Percentiles rank a stretch among this genome's conserved stretches.
phyloP scores from a whole-genome alignment of 2,329 filamentous ascomycete species.

The Ascochyta lentis region DNA sequence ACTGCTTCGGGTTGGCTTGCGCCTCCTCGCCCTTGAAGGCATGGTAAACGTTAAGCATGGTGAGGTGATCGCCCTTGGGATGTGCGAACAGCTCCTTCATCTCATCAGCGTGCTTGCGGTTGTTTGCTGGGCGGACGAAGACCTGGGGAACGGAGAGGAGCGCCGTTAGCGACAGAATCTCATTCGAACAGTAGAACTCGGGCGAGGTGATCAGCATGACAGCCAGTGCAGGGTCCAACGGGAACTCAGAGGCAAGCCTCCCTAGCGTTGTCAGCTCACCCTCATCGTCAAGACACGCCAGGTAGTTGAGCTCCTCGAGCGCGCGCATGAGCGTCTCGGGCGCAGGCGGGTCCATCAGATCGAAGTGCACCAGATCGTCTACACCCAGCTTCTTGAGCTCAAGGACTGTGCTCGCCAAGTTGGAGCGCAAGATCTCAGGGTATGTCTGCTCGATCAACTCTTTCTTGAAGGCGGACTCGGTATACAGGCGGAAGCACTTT shows the following conservation, averaged over 20 bases:
- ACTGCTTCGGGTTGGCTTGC: constrained; percentile 78
- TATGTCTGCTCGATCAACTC: constrained; percentile 98
- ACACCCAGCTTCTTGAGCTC: constrained; percentile 98
- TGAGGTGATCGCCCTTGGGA: constrained; percentile 91
- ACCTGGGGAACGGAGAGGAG: constrained; percentile 94
- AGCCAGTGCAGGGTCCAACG: constrained; percentile 88
- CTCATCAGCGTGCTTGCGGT: constrained; percentile 90
- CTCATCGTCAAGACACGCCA: constrained; percentile 95
- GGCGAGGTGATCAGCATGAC: constrained; percentile 98
- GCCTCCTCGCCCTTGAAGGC: constrained; percentile 83
- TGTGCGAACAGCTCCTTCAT: constrained; percentile 97
- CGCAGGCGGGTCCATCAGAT: constrained; percentile 97
- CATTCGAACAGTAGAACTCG: constrained; percentile 98
- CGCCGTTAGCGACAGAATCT: constrained; percentile 93
- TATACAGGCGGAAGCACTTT: constrained; percentile 98
- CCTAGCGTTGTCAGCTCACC: constrained; percentile 89
- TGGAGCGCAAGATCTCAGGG: constrained; percentile 93
- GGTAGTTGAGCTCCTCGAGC: constrained; percentile 95
- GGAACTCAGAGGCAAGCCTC: constrained; percentile 89
- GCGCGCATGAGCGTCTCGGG: constrained; percentile 99
- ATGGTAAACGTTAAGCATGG: constrained; percentile 96
- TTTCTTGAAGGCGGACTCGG: constrained; percentile 94
- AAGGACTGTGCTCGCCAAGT: constrained; percentile 91
- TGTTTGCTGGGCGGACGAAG: constrained; percentile 84
- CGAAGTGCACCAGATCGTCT: constrained; percentile 95